These are phyloP conservation scores for Euphrasia arctica DNA, from an alignment of 305 asterid genomes.

Conservation along the genomic window DNA sequence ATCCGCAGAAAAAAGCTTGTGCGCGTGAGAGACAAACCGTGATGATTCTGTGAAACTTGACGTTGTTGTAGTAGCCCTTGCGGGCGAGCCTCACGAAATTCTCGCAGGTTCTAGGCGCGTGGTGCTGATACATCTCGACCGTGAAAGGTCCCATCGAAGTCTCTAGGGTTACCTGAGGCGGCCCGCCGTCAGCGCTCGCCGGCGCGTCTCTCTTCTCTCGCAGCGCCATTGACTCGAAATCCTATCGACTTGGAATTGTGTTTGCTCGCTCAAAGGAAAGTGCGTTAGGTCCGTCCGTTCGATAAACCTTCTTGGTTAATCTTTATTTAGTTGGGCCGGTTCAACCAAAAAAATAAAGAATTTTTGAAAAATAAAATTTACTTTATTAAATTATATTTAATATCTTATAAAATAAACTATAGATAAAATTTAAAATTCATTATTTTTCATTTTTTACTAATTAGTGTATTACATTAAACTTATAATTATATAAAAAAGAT, in stretches of 20 bases:
- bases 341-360: no score
- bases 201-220: slow-evolving; percentile 37
- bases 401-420: no score
- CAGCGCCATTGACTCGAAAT: slow-evolving; percentile 31
- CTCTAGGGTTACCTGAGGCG: slow-evolving; percentile 90
- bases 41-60: slow-evolving; percentile 93
- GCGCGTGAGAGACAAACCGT: slow-evolving; percentile 41
- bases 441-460: no score
- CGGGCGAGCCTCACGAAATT: slow-evolving; percentile 90
- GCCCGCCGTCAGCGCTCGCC: slow-evolving; percentile 65
- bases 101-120: slow-evolving; percentile 91
- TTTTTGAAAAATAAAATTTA: no score
- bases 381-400: no score
- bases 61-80: slow-evolving; percentile 80
- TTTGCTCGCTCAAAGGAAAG: not conserved
- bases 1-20: not conserved
- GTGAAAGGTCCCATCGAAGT: slow-evolving; percentile 96
- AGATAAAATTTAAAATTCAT: no score
- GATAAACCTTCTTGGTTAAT: not conserved
- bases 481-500: no score
- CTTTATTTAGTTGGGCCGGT: no score
- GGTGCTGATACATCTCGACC: slow-evolving; percentile 90
- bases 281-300: not conserved
- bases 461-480: no score
- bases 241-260: not conserved